Percentiles rank a stretch among this genome's conserved stretches.
Conservation (phyloP, 495 filamentous ascomycete genomes). For the Lasiosphaeriaceae sp. region DNA sequence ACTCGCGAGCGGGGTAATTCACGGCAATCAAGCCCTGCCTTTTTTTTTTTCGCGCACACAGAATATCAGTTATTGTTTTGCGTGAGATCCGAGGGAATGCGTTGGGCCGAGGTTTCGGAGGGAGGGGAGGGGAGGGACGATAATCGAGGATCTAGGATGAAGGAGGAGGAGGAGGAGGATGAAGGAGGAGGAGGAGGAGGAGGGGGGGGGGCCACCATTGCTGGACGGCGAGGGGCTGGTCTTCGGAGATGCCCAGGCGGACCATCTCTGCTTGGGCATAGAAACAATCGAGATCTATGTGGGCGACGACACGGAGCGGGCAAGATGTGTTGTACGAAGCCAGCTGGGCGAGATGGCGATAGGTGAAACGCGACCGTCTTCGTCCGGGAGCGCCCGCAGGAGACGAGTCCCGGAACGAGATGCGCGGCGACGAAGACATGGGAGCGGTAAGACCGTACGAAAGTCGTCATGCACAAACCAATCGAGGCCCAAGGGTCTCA, state of each 20-base stretch:
- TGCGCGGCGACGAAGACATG: slow-evolving; percentile 29
- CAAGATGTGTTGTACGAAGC: slow-evolving; percentile 64
- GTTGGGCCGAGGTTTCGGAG: not conserved
- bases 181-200: not conserved
- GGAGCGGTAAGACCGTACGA: not conserved
- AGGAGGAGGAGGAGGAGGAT: not conserved
- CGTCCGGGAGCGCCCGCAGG: slow-evolving; percentile 33
- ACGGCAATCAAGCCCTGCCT: slow-evolving; percentile 84
- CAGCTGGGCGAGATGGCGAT: slow-evolving; percentile 74
- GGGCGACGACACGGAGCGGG: slow-evolving; percentile 82
- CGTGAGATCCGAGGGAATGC: slow-evolving; percentile 9
- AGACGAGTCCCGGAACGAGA: slow-evolving; percentile 34
- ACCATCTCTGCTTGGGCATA: slow-evolving; percentile 97
- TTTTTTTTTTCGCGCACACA: not conserved
- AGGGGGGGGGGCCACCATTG: slow-evolving; percentile 52
- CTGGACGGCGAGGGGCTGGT: slow-evolving; percentile 86
- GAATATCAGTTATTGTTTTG: not conserved
- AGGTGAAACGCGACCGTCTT: slow-evolving; percentile 73
- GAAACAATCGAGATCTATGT: slow-evolving; percentile 95
- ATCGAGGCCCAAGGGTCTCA: not conserved
- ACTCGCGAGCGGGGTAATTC: slow-evolving; percentile 86
- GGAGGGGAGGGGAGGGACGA: not conserved
- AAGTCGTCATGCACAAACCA: no score
- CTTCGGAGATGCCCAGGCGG: slow-evolving; percentile 67
- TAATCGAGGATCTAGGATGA: not conserved